These are phyloP conservation scores for Nepenthes alata DNA, from an alignment of 179 eudicot species.

Conservation along the genomic window DNA sequence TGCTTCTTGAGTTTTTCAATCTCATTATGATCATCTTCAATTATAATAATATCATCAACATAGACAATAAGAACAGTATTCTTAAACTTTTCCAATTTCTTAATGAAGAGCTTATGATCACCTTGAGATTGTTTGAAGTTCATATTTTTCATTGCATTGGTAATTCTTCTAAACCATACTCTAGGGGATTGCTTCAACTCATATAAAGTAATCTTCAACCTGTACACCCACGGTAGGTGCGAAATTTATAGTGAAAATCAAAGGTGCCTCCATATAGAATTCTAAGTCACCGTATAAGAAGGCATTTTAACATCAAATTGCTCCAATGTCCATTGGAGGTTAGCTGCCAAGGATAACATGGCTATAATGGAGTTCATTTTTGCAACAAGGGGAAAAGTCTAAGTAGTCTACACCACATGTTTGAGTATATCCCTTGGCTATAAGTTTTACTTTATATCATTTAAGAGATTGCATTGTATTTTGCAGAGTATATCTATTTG, in stretches of 20 bases:
- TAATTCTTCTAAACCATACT: not conserved
- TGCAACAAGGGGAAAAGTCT: not conserved
- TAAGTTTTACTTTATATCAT: not conserved
- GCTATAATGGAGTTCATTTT: not conserved
- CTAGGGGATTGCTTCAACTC: not conserved
- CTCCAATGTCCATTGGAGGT: not conserved
- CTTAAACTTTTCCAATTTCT: not conserved
- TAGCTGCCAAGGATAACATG: not conserved
- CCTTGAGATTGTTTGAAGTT: not conserved
- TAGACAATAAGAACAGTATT: not conserved
- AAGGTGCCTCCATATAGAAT: not conserved
- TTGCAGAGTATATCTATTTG: not conserved
- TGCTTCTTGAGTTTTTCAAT: not conserved
- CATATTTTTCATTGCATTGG: not conserved
- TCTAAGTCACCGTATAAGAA: not conserved
- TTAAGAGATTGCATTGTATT: not conserved
- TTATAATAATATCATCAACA: constrained; percentile 5
- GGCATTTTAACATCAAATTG: not conserved
- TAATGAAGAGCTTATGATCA: not conserved
- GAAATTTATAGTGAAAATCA: not conserved
- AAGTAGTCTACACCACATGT: not conserved
- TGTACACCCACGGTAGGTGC: not conserved
- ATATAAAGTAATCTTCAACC: not conserved
- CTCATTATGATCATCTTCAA: not conserved
- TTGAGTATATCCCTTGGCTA: not conserved